Conservation (phyloP, 2,329 filamentous ascomycete species). For the Colletotrichum sp. region DNA sequence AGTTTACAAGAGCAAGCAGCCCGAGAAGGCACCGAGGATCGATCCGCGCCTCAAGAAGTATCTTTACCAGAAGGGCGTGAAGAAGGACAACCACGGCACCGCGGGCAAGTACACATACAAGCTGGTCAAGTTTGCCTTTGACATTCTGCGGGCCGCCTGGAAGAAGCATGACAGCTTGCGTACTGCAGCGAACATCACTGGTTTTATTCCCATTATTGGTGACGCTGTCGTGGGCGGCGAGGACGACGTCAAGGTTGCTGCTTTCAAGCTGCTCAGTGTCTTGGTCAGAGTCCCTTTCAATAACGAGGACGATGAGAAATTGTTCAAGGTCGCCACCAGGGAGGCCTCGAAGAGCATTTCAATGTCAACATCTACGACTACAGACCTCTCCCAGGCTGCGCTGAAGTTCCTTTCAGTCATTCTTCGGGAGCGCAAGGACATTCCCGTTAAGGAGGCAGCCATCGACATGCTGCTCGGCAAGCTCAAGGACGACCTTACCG, state of each 20-base stretch:
- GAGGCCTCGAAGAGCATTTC: constrained; percentile 86
- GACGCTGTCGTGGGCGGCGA: constrained; percentile 84
- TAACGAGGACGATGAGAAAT: constrained; percentile 66
- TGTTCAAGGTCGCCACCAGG: constrained; percentile 79
- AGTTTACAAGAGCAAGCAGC: constrained; percentile 72
- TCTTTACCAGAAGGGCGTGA: constrained; percentile 79
- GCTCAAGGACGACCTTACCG: constrained; percentile 86
- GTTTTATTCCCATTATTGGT: constrained; percentile 88
- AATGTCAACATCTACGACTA: constrained; percentile 76
- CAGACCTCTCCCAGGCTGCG: constrained; percentile 85
- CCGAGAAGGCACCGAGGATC: constrained; percentile 55
- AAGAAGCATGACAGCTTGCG: constrained; percentile 85
- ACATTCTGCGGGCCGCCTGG: constrained; percentile 83
- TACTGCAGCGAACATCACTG: constrained; percentile 78
- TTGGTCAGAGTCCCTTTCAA: constrained; percentile 85
- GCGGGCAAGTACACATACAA: constrained; percentile 87
- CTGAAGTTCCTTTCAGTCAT: constrained; percentile 88
- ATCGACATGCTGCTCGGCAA: constrained; percentile 83
- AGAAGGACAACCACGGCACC: constrained; percentile 73
- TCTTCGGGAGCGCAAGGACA: constrained; percentile 78
- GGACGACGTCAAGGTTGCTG: constrained; percentile 90
- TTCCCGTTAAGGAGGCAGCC: constrained; percentile 79
- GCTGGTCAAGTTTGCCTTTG: constrained; percentile 84
- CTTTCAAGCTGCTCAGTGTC: constrained; percentile 83
- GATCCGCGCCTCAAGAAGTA: constrained; percentile 74